Evolutionary conservation across 1,139 yeast species (phyloP), one percentile per base, ranked within the genome.

Genomic region (Lizanozyma gosingica): DNA sequence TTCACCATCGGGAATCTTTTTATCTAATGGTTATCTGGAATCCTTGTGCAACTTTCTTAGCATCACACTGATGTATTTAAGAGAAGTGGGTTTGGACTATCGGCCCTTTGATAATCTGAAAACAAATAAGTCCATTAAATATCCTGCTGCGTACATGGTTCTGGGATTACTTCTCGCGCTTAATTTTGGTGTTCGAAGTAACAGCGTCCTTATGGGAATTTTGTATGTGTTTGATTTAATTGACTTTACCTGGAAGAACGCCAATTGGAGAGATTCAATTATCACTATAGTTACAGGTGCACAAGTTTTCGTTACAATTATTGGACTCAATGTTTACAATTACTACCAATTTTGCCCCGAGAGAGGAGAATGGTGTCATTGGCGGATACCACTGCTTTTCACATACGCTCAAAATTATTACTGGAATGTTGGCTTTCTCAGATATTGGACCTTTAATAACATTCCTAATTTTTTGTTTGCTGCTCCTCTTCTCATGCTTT

Each of bases 401-500:
- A 60, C 75, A n/a, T 86, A 71, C 56, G 85, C 94, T 4, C 98
- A 92, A 59, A 45, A 62, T 2, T 71, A 79, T 47, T 90, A 92
- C 58, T 92, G 98, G 98, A 74, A 78, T 49, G 73, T 70, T 37
- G 98, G 98, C 0, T 78, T 90, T 42, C 60, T 92, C 39, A 67
- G 63, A 37, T 92, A 92, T 58, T 92, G 96, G 94, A 81, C 94
- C 0, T 48, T 68, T 0, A 79, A 78, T 51, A 90, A 92, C 53
- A 59, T 86, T 14, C 96, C 97, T 9, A 85, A 90, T 56, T 90
- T 92, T 53, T 33, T 80, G n/a, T 67, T 92, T 51, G 94, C 87
- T 0, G 46, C 73, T 1, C 98, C 97, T 1, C 52, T 81, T 3
- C 43, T 76, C 9, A 35, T 45, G 50, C 60, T 45, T 33, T 60